These are phyloP conservation scores for Annulohypoxylon maeteangense DNA, from an alignment of 495 filamentous ascomycete genomes.

Conservation along the genomic window DNA sequence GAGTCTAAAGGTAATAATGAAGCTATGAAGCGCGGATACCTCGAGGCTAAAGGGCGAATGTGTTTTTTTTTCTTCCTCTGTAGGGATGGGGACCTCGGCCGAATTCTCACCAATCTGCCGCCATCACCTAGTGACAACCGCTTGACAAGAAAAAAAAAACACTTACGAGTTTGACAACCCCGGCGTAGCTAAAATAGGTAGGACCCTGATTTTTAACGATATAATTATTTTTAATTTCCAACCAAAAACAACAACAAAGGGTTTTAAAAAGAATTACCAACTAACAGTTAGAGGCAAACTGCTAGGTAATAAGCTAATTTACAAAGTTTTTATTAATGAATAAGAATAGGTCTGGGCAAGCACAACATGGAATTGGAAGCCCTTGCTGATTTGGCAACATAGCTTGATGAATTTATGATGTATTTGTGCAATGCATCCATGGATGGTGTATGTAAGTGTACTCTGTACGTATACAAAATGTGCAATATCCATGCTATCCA, in stretches of 20 bases:
- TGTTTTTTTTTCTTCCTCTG: not conserved
- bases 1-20: not conserved
- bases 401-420: not conserved
- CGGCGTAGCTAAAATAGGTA: constrained; percentile 28
- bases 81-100: constrained; percentile 6
- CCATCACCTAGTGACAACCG: not conserved
- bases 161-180: constrained; percentile 6
- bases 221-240: constrained; percentile 20
- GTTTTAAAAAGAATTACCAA: not conserved
- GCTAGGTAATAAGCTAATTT: not conserved
- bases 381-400: not conserved
- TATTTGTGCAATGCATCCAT: not conserved
- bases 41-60: constrained; percentile 2
- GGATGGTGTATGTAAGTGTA: not conserved
- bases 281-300: not conserved
- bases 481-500: not conserved
- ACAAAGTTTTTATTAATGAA: not conserved
- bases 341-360: not conserved
- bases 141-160: not conserved
- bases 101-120: constrained; percentile 5
- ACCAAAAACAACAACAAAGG: not conserved
- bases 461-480: not conserved
- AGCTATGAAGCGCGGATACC: not conserved
- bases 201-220: constrained; percentile 35
- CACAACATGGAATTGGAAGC: not conserved